Evolutionary conservation across 179 eudicot species (phyloP).

Genomic region (Dionaea muscipula): DNA sequence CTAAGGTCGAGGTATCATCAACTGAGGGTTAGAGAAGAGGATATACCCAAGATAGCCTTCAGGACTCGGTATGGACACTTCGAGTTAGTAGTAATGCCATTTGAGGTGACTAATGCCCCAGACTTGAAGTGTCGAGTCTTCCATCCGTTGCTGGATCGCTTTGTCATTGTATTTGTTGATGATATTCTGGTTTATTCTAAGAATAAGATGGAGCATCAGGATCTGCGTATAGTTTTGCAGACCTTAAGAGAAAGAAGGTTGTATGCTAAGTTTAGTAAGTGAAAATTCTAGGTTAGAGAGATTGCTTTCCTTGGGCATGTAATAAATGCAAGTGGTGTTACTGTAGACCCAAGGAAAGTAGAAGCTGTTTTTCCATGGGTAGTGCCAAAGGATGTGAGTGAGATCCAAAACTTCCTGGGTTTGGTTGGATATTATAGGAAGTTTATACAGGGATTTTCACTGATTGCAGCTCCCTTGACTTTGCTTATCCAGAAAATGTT

Average conservation of each 20-base stretch:
- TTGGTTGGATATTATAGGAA: neutral
- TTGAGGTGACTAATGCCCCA: neutral
- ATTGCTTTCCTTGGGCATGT: neutral
- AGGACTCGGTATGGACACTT: neutral
- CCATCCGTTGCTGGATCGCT: neutral
- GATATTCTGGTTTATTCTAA: neutral
- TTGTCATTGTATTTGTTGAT: neutral
- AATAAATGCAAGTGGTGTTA: neutral
- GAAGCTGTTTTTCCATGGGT: neutral
- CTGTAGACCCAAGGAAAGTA: neutral
- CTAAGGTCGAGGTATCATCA: neutral
- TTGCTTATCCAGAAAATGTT: neutral
- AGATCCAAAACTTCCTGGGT: neutral
- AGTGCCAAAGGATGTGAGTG: neutral
- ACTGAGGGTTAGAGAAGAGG: neutral
- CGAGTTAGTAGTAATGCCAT: neutral
- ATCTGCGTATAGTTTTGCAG: neutral
- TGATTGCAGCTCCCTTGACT: neutral
- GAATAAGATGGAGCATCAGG: neutral
- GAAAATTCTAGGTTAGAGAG: neutral
- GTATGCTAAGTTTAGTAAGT: neutral
- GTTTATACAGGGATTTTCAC: neutral
- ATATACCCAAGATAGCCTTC: neutral
- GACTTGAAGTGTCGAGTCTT: neutral
- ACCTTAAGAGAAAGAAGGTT: neutral